Percentiles rank a stretch among this genome's conserved stretches.
phyloP scores from a whole-genome alignment of 257 asterid genomes.

The Anisodus acutangulus region DNA sequence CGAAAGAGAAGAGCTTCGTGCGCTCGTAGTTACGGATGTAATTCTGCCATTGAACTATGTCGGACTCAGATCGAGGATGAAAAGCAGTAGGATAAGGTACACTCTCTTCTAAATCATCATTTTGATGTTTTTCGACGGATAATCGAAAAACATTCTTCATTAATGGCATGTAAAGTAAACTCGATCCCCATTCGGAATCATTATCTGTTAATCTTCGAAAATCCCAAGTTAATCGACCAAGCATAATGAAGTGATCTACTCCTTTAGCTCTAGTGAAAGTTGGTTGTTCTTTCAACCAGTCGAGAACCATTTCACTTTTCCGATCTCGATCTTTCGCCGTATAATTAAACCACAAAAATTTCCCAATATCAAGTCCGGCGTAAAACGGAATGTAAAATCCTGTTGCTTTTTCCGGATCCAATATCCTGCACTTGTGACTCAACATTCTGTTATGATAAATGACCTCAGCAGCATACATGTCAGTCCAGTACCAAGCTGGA shows the following conservation, averaged over 20 bases:
- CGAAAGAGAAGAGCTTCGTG: slow-evolving; percentile 36
- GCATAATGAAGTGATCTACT: slow-evolving; percentile 60
- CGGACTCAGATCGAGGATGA: slow-evolving; percentile 42
- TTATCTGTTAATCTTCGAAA: slow-evolving; percentile 61
- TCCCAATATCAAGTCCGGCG: slow-evolving; percentile 69
- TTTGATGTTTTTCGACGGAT: slow-evolving; percentile 46
- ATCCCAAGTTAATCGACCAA: slow-evolving; percentile 74
- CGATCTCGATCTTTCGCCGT: slow-evolving; percentile 54
- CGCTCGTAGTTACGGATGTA: slow-evolving; percentile 34
- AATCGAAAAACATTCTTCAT: slow-evolving; percentile 56
- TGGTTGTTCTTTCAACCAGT: slow-evolving; percentile 48
- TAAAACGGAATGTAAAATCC: slow-evolving; percentile 69
- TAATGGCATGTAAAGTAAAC: slow-evolving; percentile 53
- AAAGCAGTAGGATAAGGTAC: slow-evolving; percentile 51
- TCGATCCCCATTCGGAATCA: slow-evolving; percentile 58
- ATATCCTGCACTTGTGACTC: slow-evolving; percentile 52
- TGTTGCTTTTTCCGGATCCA: slow-evolving; percentile 52
- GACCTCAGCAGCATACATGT: slow-evolving; percentile 54
- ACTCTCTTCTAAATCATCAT: slow-evolving; percentile 42
- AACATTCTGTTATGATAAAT: slow-evolving; percentile 57
- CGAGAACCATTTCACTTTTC: slow-evolving; percentile 45
- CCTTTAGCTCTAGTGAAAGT: slow-evolving; percentile 51
- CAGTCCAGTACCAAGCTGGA: slow-evolving; percentile 63
- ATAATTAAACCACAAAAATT: slow-evolving; percentile 57
- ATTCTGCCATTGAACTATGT: slow-evolving; percentile 39